Evolutionary conservation across 1,284 basidiomycete genomes (phyloP), one percentile per base, ranked within the genome.

Genomic region (Trichosporon sp.): DNA sequence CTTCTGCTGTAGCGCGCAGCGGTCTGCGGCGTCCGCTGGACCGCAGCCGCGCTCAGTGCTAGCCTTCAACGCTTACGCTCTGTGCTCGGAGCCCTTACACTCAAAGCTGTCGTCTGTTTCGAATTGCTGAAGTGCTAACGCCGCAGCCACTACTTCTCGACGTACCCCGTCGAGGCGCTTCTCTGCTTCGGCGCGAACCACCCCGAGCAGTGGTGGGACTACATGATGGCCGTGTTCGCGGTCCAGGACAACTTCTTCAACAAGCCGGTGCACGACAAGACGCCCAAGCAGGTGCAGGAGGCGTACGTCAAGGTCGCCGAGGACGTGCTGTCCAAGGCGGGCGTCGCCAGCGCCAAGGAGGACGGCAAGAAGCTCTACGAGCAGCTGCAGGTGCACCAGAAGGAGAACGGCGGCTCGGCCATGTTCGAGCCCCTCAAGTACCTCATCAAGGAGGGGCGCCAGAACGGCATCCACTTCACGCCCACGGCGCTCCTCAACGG

Each of bases 401-500:
- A 69, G 72, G 38, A 74, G 69, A 81, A 82, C 67, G 77, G 79
- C 34, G 81, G 80, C 3, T 87, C 91, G 90, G 77, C 73, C 87
- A 84, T 31, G 23, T 68, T 64, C 67, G 66, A 38, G n/a, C 15
- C 34, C 38, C 42, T 35, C 62, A 68, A 70, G 65, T 73, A 70
- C 53, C 67, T 73, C 11, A 32, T 71, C 72, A 27, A 18, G 67
- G 90, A 91, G 79, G 89, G 92, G 6, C 87, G 95, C 72, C 95
- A 97, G 85, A 97, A 97, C 74, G 87, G 92, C 5, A 89, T 97
- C 65, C 95, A 97, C 76, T 92, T 96, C 65, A 95, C 93, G 34
- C 94, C 95, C 1, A 93, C 93, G 9, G 91, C 88, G 0, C 84
- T 94, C 2, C 92, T 90, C 88, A 91, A 95, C 77, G 95, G 95